Base-by-base conservation (phyloP, 768 basidiomycete genomes). In the Pleurotus eryngii region DNA sequence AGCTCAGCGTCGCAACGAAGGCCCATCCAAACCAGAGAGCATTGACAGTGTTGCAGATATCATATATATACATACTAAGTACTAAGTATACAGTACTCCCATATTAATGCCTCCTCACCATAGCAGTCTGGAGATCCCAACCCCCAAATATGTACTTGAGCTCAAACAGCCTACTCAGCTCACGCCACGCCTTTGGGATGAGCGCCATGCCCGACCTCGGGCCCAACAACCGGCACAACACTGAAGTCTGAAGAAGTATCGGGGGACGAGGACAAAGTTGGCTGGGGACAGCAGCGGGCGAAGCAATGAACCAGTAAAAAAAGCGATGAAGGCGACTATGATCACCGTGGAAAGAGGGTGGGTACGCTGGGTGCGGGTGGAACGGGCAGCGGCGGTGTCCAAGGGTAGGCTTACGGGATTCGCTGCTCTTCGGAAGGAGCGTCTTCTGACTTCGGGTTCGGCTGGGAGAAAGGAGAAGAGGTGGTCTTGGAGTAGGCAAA, bases 301-400 rank as follows among this genome's bases (percentile, higher is more conserved):
- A 59, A 97, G 74, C 56, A 98, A 75, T 24, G 93, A 95, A 57
- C 96, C 96, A 64, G 98, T 82, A 64, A 98, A 75, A 72, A 98
- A 95, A 24, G 90, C 88, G 64, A 97, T 90, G 60, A 98, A 70
- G 39, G 86, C 93, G 39, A 89, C 82, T 58, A 93, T 75, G 63
- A 97, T 65, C 57, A 96, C 71, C 42, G 85, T 86, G 46, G 80
- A 78, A 63, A 79, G 59, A 47, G 76, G 72, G 65, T 78, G 81
- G 62, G 64, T 54, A 57, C 65, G 54, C 58, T 57, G 59, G 15
- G 63, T 24, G 38, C 39, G 20, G 38, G 57, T 48, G 7, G 54
- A 38, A 38, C 38, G 48, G 61, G 55, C 56, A 57, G 50, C 57
- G 55, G 63, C 56, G 56, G 56, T 60, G 60, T 59, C 61, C 15